These are phyloP conservation scores for Rutstroemia sp. DNA, from an alignment of 2,329 filamentous ascomycete species.

Conservation along the genomic window DNA sequence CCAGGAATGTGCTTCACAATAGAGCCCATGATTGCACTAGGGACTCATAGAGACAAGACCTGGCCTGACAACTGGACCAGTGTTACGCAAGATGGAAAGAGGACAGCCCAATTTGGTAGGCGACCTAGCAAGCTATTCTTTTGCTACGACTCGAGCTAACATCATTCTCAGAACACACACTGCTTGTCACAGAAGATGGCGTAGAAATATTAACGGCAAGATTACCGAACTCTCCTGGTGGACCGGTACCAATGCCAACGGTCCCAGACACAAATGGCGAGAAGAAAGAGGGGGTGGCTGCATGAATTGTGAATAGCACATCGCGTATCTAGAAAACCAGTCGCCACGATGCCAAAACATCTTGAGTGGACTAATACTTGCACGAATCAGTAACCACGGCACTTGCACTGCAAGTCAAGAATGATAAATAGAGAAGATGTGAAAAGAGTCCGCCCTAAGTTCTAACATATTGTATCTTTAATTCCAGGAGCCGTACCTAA, in stretches of 20 bases:
- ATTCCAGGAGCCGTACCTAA: not conserved
- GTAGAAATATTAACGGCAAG: conserved; percentile 73
- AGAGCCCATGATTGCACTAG: conserved; percentile 94
- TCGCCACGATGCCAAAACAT: not conserved
- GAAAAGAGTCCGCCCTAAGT: not conserved
- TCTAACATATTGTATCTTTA: no score
- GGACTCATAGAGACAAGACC: conserved; percentile 84
- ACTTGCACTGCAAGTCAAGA: not conserved
- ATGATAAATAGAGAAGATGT: not conserved
- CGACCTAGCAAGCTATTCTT: conserved; percentile 9
- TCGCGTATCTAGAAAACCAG: not conserved
- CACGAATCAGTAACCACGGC: not conserved
- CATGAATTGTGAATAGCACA: not conserved
- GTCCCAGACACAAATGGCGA: conserved; percentile 15
- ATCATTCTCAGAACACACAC: conserved; percentile 59
- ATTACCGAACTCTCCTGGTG: conserved; percentile 59
- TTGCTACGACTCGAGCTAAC: conserved; percentile 13
- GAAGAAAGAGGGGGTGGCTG: conserved; percentile 2
- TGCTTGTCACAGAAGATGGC: conserved; percentile 75
- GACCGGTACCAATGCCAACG: conserved; percentile 44
- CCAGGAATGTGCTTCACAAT: conserved; percentile 98
- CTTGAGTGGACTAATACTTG: not conserved
- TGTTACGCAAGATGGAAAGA: conserved; percentile 80
- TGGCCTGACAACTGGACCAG: conserved; percentile 99
- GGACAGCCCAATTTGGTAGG: conserved; percentile 87